Percentiles rank a stretch among this genome's conserved stretches.
These are phyloP conservation scores for Phytophthora palmivora DNA, from an alignment of 352 stramenopile genomes.

Conservation along the genomic window DNA sequence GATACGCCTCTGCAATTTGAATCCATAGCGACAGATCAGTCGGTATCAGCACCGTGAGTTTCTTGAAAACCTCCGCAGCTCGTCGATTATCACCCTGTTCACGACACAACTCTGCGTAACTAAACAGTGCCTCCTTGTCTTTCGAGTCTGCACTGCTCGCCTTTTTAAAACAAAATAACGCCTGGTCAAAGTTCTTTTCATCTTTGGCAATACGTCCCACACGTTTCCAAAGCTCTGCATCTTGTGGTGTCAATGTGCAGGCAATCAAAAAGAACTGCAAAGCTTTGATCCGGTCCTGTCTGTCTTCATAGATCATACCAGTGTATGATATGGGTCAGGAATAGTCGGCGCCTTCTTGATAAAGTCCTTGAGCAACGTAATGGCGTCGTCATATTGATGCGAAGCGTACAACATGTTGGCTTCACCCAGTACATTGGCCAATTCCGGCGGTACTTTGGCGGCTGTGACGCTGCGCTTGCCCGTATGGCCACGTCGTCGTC, in stretches of 20 bases:
- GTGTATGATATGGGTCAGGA: slow-evolving; percentile 86
- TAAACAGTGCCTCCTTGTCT: slow-evolving; percentile 84
- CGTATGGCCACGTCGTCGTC: slow-evolving; percentile 38
- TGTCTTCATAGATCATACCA: slow-evolving; percentile 91
- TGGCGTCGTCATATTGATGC: slow-evolving; percentile 86
- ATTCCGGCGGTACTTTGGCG: slow-evolving; percentile 81
- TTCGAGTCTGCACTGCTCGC: slow-evolving; percentile 81
- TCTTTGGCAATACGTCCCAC: slow-evolving; percentile 88
- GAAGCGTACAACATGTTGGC: slow-evolving; percentile 90
- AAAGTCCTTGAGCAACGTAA: slow-evolving; percentile 86
- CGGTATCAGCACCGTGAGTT: slow-evolving; percentile 72
- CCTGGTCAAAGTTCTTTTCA: slow-evolving; percentile 87
- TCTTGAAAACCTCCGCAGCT: slow-evolving; percentile 84
- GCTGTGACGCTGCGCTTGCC: slow-evolving; percentile 70
- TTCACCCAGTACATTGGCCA: slow-evolving; percentile 81
- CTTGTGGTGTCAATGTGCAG: slow-evolving; percentile 81
- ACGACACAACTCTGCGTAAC: slow-evolving; percentile 80
- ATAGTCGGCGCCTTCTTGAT: slow-evolving; percentile 91
- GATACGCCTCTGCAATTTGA: slow-evolving; percentile 87
- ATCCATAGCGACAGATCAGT: slow-evolving; percentile 87
- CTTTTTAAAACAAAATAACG: slow-evolving; percentile 88
- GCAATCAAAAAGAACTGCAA: slow-evolving; percentile 89
- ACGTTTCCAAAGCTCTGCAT: slow-evolving; percentile 87
- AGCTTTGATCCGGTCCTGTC: slow-evolving; percentile 80
- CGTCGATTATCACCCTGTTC: slow-evolving; percentile 82